phyloP scores from a whole-genome alignment of 345 rosid genomes.

The Eucalyptus curtisii region DNA sequence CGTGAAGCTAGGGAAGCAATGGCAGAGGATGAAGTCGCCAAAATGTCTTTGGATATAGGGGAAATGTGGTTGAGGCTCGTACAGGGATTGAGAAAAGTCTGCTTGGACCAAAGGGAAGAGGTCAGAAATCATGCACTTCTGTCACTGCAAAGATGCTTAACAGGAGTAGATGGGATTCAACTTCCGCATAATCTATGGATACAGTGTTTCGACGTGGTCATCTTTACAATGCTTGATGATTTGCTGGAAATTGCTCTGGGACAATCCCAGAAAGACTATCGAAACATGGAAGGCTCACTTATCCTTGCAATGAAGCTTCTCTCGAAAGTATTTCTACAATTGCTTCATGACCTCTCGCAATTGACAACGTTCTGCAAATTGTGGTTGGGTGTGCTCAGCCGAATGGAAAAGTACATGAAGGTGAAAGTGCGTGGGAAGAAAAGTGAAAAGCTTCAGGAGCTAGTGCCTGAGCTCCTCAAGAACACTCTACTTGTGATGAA shows the following conservation, averaged over 20 bases:
- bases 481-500: slow-evolving; percentile 78
- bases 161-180: slow-evolving; percentile 57
- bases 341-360: slow-evolving; percentile 60
- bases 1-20: slow-evolving; percentile 58
- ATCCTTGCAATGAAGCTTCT: slow-evolving; percentile 69
- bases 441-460: slow-evolving; percentile 89
- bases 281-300: slow-evolving; percentile 93
- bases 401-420: slow-evolving; percentile 93
- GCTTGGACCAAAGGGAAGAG: slow-evolving; percentile 98
- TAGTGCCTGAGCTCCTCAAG: slow-evolving; percentile 80
- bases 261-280: slow-evolving; percentile 80
- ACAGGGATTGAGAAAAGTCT: slow-evolving; percentile 92
- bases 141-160: slow-evolving; percentile 82
- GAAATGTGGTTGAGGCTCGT: slow-evolving; percentile 98
- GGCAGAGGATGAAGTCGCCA: slow-evolving; percentile 69
- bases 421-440: slow-evolving; percentile 81
- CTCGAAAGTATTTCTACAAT: slow-evolving; percentile 65
- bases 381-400: slow-evolving; percentile 85
- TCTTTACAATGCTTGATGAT: slow-evolving; percentile 90
- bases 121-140: slow-evolving; percentile 85
- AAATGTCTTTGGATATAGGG: slow-evolving; percentile 67
- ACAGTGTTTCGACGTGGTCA: slow-evolving; percentile 83
- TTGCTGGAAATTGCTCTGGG: slow-evolving; percentile 91
- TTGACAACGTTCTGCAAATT: slow-evolving; percentile 81
- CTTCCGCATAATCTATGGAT: slow-evolving; percentile 68